These are phyloP conservation scores for Lodderomyces orthopsilosis DNA, from an alignment of 1,139 yeast genomes.

Conservation along the genomic window DNA sequence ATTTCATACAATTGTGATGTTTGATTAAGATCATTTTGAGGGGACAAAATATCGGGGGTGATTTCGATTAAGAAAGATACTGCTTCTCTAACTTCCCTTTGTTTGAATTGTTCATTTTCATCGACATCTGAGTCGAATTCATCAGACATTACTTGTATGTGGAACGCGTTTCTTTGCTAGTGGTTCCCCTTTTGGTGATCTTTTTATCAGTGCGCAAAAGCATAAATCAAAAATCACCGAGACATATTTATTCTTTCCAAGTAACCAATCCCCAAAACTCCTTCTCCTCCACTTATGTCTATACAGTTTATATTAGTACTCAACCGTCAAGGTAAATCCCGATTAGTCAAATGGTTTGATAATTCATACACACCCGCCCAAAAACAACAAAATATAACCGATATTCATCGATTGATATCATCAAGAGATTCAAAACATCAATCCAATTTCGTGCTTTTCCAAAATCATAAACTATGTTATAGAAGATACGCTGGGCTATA, in stretches of 20 bases:
- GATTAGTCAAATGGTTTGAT: constrained; percentile 80
- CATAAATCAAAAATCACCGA: background rate
- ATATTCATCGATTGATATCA: constrained; percentile 79
- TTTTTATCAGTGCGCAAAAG: too few relatives aligned
- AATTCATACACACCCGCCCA: constrained; percentile 39
- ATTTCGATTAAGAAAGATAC: constrained; percentile 61
- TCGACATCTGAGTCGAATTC: constrained; percentile 14
- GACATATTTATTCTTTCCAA: background rate
- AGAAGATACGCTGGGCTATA: constrained; percentile 90
- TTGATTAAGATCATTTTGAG: constrained; percentile 37
- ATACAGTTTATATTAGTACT: constrained; percentile 77
- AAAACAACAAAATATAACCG: constrained; percentile 55
- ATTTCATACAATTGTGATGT: constrained; percentile 44
- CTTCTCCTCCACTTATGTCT: constrained; percentile 48
- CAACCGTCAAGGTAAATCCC: constrained; percentile 89
- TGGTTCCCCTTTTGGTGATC: too few relatives aligned
- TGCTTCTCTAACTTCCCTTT: constrained; percentile 61
- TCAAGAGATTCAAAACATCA: constrained; percentile 83
- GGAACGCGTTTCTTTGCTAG: too few relatives aligned
- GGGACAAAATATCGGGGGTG: constrained; percentile 46
- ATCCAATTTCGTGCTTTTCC: constrained; percentile 72
- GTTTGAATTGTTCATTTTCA: constrained; percentile 19
- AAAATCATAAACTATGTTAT: constrained; percentile 61
- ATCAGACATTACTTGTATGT: background rate
- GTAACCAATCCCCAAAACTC: background rate